Conservation (phyloP, 164 flowering plant species). For the Umbellularia californica region DNA sequence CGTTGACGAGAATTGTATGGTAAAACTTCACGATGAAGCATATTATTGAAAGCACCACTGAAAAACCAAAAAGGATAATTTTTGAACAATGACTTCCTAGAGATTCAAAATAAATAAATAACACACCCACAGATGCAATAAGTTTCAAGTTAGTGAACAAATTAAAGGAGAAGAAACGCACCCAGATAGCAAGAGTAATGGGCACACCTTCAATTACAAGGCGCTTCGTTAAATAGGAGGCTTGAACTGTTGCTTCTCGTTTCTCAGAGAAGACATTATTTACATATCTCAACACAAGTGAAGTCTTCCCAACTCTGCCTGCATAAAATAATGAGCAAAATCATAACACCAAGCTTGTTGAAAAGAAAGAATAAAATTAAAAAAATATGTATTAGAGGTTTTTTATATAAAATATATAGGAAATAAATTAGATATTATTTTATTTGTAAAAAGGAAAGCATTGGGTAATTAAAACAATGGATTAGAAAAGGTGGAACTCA, state of each 20-base stretch:
- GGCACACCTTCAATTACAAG: slow-evolving; percentile 30
- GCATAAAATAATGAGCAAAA: slow-evolving; percentile 4
- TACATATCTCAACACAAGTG: slow-evolving; percentile 29
- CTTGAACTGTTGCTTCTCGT: slow-evolving; percentile 32
- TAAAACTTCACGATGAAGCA: no score
- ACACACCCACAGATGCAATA: background rate
- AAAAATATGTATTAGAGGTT: background rate
- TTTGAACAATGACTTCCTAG: no score
- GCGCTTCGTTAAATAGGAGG: slow-evolving; percentile 28
- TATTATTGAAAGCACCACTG: no score
- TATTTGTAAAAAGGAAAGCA: no score
- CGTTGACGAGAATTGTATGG: no score
- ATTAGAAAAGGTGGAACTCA: no score
- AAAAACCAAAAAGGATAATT: background rate
- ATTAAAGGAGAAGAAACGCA: slow-evolving; percentile 13
- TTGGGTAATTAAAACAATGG: no score
- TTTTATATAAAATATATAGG: no score
- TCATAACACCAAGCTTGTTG: background rate
- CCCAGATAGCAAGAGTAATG: slow-evolving; percentile 30
- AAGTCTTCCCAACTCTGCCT: slow-evolving; percentile 36
- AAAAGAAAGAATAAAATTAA: no score
- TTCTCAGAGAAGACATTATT: slow-evolving; percentile 27
- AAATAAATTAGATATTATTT: no score
- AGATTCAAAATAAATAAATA: no score
- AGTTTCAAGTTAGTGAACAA: slow-evolving; percentile 2